Evolutionary conservation across 2,329 filamentous ascomycete genomes (phyloP).

Genomic region (Kalaharituber pfeilii): DNA sequence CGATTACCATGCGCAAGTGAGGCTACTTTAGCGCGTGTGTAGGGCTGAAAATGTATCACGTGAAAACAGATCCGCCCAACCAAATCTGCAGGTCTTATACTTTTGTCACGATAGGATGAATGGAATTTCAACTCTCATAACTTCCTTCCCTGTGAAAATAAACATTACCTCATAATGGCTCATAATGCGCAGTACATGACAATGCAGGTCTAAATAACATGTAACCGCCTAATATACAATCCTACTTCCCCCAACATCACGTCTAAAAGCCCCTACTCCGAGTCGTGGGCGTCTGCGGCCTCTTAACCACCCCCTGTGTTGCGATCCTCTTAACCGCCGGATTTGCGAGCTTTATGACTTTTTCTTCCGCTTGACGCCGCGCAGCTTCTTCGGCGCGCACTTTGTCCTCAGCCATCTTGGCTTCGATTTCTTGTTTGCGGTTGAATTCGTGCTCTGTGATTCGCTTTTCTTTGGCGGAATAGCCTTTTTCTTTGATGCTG

Average conservation of each 20-base stretch:
- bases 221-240: too few species aligned
- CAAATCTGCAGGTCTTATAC: too few species aligned
- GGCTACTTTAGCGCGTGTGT: too few species aligned
- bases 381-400: conserved; percentile 43
- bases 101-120: too few species aligned
- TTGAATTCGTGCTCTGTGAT: conserved; percentile 88
- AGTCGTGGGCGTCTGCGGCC: conserved; percentile 20
- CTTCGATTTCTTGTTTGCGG: conserved; percentile 77
- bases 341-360: conserved; percentile 29
- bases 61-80: too few species aligned
- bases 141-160: too few species aligned
- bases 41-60: too few species aligned
- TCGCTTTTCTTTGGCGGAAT: conserved; percentile 67
- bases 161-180: too few species aligned
- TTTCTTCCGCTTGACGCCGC: conserved; percentile 26
- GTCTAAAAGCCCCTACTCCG: conserved; percentile 19
- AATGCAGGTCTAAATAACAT: too few species aligned
- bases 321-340: conserved; percentile 23
- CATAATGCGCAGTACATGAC: too few species aligned
- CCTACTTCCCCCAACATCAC: background rate
- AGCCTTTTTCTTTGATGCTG: conserved; percentile 92
- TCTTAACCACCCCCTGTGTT: conserved; percentile 20
- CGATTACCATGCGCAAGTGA: too few species aligned
- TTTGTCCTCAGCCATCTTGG: conserved; percentile 78
- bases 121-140: too few species aligned